A percentile compares a stretch with the other conserved stretches of the same genome.
phyloP scores from a whole-genome alignment of 768 basidiomycete species.

The Phaffia tasmanica region DNA sequence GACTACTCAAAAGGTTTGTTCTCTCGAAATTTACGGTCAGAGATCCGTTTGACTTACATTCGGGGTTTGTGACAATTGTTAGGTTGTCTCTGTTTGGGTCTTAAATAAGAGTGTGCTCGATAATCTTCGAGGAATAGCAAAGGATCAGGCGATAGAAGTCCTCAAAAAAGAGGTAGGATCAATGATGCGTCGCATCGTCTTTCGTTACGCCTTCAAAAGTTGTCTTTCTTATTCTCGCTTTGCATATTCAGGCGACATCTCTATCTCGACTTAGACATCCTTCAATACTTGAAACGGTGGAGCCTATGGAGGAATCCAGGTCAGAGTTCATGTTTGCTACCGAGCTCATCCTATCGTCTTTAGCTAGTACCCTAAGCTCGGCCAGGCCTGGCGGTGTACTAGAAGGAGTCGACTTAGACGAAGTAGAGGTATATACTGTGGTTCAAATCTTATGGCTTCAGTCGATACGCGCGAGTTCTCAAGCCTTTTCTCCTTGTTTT shows the following conservation, averaged over 20 bases:
- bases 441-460: no score
- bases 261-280: conserved; percentile 81
- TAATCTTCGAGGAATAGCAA: conserved; percentile 43
- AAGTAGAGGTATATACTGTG: conserved; percentile 65
- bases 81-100: conserved; percentile 70
- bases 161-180: conserved; percentile 67
- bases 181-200: background rate
- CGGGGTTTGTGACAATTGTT: background rate
- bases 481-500: background rate
- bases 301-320: conserved; percentile 87
- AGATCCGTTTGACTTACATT: background rate
- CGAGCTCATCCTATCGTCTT: conserved; percentile 71
- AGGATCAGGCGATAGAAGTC: conserved; percentile 67
- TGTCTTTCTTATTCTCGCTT: background rate
- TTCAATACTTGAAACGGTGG: conserved; percentile 91
- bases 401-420: conserved; percentile 63
- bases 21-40: background rate
- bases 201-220: conserved; percentile 7
- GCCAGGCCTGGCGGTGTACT: conserved; percentile 17
- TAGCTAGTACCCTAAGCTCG: conserved; percentile 38
- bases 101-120: conserved; percentile 73
- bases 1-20: conserved; percentile 61
- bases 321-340: conserved; percentile 80
- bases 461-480: conserved; percentile 5
- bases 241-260: conserved; percentile 55